Conservation (phyloP, 768 basidiomycete species). For the Thelephora aurantiotincta region DNA sequence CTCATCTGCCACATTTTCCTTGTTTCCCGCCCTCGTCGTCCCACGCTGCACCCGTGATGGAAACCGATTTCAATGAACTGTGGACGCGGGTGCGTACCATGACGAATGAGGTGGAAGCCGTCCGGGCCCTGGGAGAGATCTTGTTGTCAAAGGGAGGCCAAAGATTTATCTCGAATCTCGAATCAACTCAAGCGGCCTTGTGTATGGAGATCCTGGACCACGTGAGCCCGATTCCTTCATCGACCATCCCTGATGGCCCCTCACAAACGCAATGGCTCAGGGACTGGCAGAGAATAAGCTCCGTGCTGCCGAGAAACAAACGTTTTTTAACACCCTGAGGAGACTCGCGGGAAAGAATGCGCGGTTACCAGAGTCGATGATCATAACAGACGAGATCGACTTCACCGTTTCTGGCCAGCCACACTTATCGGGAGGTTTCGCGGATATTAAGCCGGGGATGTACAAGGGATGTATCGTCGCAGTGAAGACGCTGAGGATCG, state of each 20-base stretch:
- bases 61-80: too few relatives aligned
- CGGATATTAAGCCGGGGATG: conserved; percentile 3
- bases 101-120: not conserved
- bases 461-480: conserved; percentile 1
- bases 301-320: too few relatives aligned
- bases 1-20: too few relatives aligned
- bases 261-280: too few relatives aligned
- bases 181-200: not conserved
- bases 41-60: too few relatives aligned
- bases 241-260: not conserved
- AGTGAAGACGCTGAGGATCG: conserved; percentile 2
- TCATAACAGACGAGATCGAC: not conserved
- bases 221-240: not conserved
- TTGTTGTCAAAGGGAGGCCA: not conserved
- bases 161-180: not conserved
- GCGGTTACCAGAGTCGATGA: too few relatives aligned
- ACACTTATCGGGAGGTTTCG: conserved; percentile 1
- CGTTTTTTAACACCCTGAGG: too few relatives aligned
- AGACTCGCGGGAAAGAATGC: too few relatives aligned
- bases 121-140: not conserved
- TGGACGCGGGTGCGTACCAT: too few relatives aligned
- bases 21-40: too few relatives aligned
- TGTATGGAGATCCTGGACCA: not conserved
- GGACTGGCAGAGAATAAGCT: too few relatives aligned
- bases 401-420: not conserved